Conservation (phyloP, 371 early-diverging fungal genomes). For the Zychaea mexicana region DNA sequence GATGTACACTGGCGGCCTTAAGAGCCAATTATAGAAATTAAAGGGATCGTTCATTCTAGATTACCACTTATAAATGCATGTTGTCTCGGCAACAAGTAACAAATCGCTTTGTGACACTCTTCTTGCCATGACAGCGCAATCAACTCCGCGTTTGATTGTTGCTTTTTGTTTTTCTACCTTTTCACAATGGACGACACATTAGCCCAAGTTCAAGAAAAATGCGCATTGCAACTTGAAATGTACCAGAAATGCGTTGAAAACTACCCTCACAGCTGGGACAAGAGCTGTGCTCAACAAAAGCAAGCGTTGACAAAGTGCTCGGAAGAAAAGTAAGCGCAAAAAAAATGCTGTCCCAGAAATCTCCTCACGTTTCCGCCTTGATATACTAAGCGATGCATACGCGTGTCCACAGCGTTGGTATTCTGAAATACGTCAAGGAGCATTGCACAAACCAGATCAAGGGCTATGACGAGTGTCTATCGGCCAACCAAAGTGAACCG, state of each 20-base stretch:
- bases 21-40: not conserved
- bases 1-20: not conserved
- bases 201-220: conserved; percentile 76
- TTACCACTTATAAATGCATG: too few species aligned
- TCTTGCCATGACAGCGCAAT: not conserved
- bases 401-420: conserved; percentile 51
- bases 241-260: conserved; percentile 80
- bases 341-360: too few species aligned
- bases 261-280: conserved; percentile 75
- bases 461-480: conserved; percentile 69
- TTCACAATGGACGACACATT: conserved; percentile 69
- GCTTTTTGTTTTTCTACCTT: not conserved
- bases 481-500: conserved; percentile 65
- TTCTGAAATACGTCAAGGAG: conserved; percentile 73
- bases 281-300: conserved; percentile 71
- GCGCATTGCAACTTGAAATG: conserved; percentile 74
- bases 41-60: too few species aligned
- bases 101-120: too few species aligned
- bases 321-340: conserved; percentile 69
- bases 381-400: not conserved
- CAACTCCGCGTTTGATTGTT: conserved; percentile 3
- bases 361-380: too few species aligned
- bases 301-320: conserved; percentile 79
- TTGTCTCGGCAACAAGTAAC: too few species aligned
- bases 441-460: conserved; percentile 70